Evolutionary conservation across 2,329 filamentous ascomycete species (phyloP), one percentile per base, ranked within the genome.

Genomic region (Zarea fungicola): DNA sequence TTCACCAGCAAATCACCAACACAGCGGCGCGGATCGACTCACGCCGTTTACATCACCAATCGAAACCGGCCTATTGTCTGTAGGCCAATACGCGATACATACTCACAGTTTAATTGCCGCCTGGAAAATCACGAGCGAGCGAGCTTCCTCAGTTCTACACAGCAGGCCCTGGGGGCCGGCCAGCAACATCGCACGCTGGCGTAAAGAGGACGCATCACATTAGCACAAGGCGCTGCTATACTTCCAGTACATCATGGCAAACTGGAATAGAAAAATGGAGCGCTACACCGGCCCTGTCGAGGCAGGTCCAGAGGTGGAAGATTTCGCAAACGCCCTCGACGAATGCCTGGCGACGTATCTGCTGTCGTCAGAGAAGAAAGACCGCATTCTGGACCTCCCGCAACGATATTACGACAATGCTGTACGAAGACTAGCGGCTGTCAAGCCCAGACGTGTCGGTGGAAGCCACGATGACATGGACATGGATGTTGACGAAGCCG

Each of bases 251-350:
- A 31, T 6, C 2, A 49, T 37, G 39, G 13, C 39, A 14, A 3
- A 36, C n/a, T 18, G 23, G 31, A 18, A 28, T 16, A 29, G 18
- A 9, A 36, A 28, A 14, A 25, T 42, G 36, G 9, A 25, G n/a
- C 32, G 23, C 21, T 23, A 37, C 25, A 23, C 39, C 29, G 46
- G 39, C 25, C 35, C 50, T 50, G 80, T 88, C 56, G 77, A 80
- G 36, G 82, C 88, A 26, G 86, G 87, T 43, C 81, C 84, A 53
- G 89, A 96, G 66, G 88, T 95, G 51, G 89, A 96, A 68, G 78
- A 82, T 37, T 96, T 96, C 62, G 90, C 91, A 31, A 85, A 87
- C 62, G 80, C 81, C 44, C 77, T 96, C 19, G 91, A 96, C 68
- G 78, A 82, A 48, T 92, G 90, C 72, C 68, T 83, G 60, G 57